Conservation (phyloP, 1,284 basidiomycete species). For the Trametes polyzona region DNA sequence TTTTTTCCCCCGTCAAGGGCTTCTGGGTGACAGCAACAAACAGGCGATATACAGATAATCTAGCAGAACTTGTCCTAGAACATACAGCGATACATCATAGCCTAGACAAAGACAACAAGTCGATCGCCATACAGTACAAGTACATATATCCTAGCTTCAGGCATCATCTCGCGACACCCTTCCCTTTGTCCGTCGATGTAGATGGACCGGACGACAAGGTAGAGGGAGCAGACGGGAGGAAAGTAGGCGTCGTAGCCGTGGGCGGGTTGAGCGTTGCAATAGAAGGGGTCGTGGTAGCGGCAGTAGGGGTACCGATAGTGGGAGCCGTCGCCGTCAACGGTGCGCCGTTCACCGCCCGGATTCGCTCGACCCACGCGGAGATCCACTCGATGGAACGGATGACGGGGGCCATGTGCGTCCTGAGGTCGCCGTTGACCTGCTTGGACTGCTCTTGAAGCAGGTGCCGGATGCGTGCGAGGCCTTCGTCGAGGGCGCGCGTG, state of each 20-base stretch:
- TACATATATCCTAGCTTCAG: not conserved
- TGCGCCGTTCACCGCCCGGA: not conserved
- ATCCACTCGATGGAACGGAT: conserved; percentile 34
- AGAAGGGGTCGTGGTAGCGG: not conserved
- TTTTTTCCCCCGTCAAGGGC: conserved; percentile 24
- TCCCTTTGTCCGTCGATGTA: conserved; percentile 6
- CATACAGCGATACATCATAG: not conserved
- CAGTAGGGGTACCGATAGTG: not conserved
- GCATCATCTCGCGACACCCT: conserved; percentile 9
- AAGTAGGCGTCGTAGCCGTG: not conserved
- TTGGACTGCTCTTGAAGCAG: conserved; percentile 41
- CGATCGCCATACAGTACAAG: not conserved
- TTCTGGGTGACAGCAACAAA: not conserved
- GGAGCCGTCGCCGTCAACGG: not conserved
- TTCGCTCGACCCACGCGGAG: conserved; percentile 29
- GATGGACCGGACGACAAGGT: not conserved
- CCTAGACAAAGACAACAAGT: too few species aligned
- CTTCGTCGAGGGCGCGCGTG: conserved; percentile 39
- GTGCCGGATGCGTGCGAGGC: conserved; percentile 42
- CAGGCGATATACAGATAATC: not conserved
- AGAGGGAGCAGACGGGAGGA: not conserved
- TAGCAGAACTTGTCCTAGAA: not conserved
- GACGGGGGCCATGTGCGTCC: conserved; percentile 41
- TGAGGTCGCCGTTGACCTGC: conserved; percentile 44
- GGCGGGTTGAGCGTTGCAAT: too few species aligned